Evolutionary conservation across 1,139 yeast genomes (phyloP), one percentile per base, ranked within the genome.

Genomic region (Candida freyschussii): DNA sequence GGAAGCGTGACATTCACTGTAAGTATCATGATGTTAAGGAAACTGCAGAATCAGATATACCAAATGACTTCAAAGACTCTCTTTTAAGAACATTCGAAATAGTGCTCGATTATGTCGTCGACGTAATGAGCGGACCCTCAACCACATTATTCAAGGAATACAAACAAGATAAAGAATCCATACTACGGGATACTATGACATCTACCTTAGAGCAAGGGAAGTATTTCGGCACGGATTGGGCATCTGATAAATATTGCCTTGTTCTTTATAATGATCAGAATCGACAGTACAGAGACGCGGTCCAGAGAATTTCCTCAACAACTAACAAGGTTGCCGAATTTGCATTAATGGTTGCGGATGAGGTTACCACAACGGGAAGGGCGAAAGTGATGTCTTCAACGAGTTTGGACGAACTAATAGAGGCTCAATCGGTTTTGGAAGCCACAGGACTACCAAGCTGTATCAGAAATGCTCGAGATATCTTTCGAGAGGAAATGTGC

Each of bases 401-500:
- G 8, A 67, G 78, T 45, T 48, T 81, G 7, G 58, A 56, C 1
- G 62, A 67, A 10, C 57, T 86, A 26, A 47, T 75, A 28, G 71
- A 67, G 24, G 63, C 80, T 27, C 84, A 81, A 47, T 58, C 59
- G 11, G 59, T 68, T 3, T 57, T 85, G 27, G 65, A 65, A 12
- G 61, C 73, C 2, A 79, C 84, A 1, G 86, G 87, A 0, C 62
- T 86, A 23, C 70, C 80, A 0, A 70, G 82, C 3, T 72, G 85
- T 29, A 78, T 86, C 11, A 60, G 87, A 40, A 72, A 78, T 34
- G 65, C 75, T 12, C 62, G 89, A 39, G 95, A 85, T 50, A 62
- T 73, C 7, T 81, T 83, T 51, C 64, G 94, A 34, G 95, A 86
- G 53, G 91, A 83, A 37, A 78, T 83, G 86, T 78, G 83, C 44